A percentile compares a stretch with the other conserved stretches of the same genome.
Evolutionary conservation across 148 eudicot species (phyloP).

Genomic region (Rhododendron molle): DNA sequence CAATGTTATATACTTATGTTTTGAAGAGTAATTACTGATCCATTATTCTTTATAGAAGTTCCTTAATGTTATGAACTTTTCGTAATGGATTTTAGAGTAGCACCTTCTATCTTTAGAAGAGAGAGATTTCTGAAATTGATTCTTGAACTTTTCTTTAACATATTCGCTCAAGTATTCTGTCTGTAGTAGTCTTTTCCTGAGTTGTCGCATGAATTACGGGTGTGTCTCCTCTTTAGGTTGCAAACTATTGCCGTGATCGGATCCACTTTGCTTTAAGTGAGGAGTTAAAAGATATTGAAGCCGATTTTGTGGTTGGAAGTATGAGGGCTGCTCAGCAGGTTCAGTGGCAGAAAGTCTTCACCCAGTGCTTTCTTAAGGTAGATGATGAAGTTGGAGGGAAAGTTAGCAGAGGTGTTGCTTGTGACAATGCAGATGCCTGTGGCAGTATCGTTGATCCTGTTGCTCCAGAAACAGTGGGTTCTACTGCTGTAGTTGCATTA

Average conservation of each 20-base stretch:
- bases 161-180: background rate
- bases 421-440: conserved; percentile 16
- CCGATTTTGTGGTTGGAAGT: conserved; percentile 12
- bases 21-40: background rate
- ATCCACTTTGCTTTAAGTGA: conserved; percentile 48
- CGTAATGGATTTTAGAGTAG: background rate
- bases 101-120: background rate
- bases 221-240: conserved; percentile 38
- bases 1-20: background rate
- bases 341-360: conserved; percentile 42
- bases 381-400: conserved; percentile 54
- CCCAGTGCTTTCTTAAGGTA: conserved; percentile 41
- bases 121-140: background rate
- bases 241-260: conserved; percentile 56
- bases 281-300: conserved; percentile 25
- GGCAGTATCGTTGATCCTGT: conserved; percentile 26
- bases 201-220: background rate
- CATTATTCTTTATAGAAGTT: background rate
- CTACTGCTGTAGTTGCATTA: conserved; percentile 71
- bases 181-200: background rate
- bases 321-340: conserved; percentile 21
- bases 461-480: conserved; percentile 67
- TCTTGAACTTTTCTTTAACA: background rate
- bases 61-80: background rate
- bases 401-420: conserved; percentile 19